Base-by-base conservation (phyloP, 371 early-diverging fungal species). In the Apophysomyces elegans region DNA sequence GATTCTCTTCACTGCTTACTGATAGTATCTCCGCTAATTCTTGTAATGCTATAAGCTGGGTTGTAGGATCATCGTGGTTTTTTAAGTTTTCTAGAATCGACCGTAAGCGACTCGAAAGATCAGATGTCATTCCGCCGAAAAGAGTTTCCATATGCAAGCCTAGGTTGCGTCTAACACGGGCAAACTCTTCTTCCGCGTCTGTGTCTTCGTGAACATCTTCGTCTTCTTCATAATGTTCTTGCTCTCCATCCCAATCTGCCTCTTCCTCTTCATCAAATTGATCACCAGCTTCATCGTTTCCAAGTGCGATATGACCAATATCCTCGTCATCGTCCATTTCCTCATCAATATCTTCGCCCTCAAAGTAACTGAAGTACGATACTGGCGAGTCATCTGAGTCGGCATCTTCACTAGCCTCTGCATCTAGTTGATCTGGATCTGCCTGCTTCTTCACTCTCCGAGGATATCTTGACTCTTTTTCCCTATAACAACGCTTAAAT, bases 1-100 rank as follows among this genome's bases (percentile, higher is more conserved):
- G 67, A 46, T 71, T 87, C 9, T 91, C 91, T 60, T 90, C 92
- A 11, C 85, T 89, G 46, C 90, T 84, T 37, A 93, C 87, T 5
- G 88, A 85, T 12, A 92, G 68, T 32, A 90, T 73, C 41, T 90
- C 89, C 5, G 90, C 80, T 58, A 92, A 69, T 66, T 88, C 87
- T 65, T 90, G 89, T 5, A 91, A 74, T 0, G 89, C 88, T 37
- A 90, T 76, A 8, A 91, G 66, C 64, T 88, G 90, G 68, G 84
- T 76, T 1, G 89, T 83, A 14, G 86, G 85, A 61, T 90, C 89
- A 44, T 84, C 81, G 37, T 70, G 67, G 39, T 76, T 76, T 37
- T 76, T 78, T 5, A 90, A 78, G 45, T 76, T 83, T 35, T 73
- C 59, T 11, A 89, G 71, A 26, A 90, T 85, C 4, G 84, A 72